Evolutionary conservation across 2,329 filamentous ascomycete species (phyloP), one percentile per base, ranked within the genome.

Genomic region (Aureobasidium subglaciale): DNA sequence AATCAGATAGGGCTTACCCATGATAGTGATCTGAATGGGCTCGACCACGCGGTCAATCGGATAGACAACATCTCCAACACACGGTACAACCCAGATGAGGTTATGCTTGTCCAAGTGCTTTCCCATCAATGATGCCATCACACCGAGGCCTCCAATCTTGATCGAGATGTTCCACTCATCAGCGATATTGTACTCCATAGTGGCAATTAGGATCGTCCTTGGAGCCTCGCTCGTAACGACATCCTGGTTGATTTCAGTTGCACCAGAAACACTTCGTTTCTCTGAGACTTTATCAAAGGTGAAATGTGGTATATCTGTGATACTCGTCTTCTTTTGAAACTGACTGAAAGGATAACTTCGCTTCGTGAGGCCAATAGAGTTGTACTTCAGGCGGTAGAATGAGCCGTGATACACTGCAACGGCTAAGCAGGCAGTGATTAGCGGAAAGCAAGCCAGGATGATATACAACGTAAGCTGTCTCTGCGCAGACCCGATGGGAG

Each of bases 101-200:
- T 86, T 78, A 62, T 85, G 78, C 60, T 86, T 81, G 2, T 78
- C 73, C 10, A 87, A 75, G 53, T 82, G 79, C 63, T 84, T 83
- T n/a, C 80, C 81, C 83, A 86, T 87, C 2, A 86, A 70, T 61
- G 84, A 80, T 25, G 84, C 83, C 83, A 87, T 87, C 58, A 86
- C 83, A 66, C 84, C 84, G 4, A 87, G 73, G 59, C 84, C 84
- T 58, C 84, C 84, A 45, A 87, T 87, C 70, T 87, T 87, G 70
- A 87, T 83, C 68, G 84, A 86, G 68, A 87, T 83, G 3, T 70
- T 75, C 81, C 84, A 86, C 64, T 87, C 84, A 64, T 87, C 84
- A 55, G 83, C 80, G 59, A 87, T 86, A 59, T 86, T 82, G 68
- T 87, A 87, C 67, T 87, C 84, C 81, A 86, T 85, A 5, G 83